Conservation (phyloP, 257 asterid genomes). For the Striga asiatica region DNA sequence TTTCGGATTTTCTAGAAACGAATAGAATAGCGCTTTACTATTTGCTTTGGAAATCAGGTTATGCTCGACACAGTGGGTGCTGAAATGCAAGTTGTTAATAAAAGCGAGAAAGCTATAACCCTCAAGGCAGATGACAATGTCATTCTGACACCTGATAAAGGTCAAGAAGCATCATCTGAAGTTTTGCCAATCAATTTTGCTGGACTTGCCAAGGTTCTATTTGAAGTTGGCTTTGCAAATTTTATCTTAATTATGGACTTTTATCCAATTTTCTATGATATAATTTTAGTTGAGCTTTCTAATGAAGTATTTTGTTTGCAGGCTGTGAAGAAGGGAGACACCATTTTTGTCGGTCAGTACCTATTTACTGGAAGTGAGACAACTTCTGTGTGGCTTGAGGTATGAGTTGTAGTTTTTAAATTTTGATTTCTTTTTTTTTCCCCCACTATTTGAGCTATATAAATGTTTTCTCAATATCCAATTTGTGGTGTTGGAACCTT, state of each 20-base stretch:
- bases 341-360: slow-evolving; percentile 82
- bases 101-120: slow-evolving; percentile 45
- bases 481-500: background rate
- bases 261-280: background rate
- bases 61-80: slow-evolving; percentile 80
- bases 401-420: slow-evolving; percentile 20
- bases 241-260: background rate
- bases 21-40: too few relatives aligned
- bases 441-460: background rate
- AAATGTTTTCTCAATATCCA: too few relatives aligned
- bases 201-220: slow-evolving; percentile 54
- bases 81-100: slow-evolving; percentile 69
- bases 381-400: slow-evolving; percentile 92
- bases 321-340: slow-evolving; percentile 82
- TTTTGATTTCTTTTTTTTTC: background rate
- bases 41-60: slow-evolving; percentile 29
- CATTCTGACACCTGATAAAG: slow-evolving; percentile 57
- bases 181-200: slow-evolving; percentile 61
- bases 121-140: slow-evolving; percentile 52
- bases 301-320: slow-evolving; percentile 21
- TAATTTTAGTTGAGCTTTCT: background rate
- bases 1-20: too few relatives aligned
- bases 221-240: background rate
- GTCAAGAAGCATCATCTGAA: slow-evolving; percentile 54
- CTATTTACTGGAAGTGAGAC: slow-evolving; percentile 89